phyloP scores from a whole-genome alignment of 345 rosid genomes.

The Populus pruinosa region DNA sequence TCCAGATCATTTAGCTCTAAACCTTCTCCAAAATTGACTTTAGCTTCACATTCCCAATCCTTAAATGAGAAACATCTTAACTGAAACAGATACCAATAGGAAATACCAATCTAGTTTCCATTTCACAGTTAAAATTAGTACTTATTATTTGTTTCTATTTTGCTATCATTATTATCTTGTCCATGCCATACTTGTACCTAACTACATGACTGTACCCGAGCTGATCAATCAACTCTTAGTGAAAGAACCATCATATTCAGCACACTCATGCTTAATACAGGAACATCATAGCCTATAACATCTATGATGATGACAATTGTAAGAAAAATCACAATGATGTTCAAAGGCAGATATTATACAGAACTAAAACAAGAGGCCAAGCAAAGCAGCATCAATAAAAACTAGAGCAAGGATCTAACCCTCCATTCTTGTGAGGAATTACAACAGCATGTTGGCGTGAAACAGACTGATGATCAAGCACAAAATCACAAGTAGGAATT shows the following conservation, averaged over 20 bases:
- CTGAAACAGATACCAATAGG: background rate
- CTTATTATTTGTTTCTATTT: background rate
- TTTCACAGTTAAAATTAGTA: background rate
- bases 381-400: background rate
- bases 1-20: background rate
- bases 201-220: background rate
- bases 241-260: background rate
- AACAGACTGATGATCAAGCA: conserved; percentile 80
- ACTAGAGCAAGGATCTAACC: conserved; percentile 31
- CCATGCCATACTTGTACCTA: background rate
- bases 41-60: background rate
- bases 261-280: background rate
- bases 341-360: background rate
- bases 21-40: background rate
- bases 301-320: background rate
- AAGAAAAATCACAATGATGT: background rate
- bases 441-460: conserved; percentile 95
- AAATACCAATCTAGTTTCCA: background rate
- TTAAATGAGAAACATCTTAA: background rate
- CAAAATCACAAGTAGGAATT: conserved; percentile 75
- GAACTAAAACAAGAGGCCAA: background rate
- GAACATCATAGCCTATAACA: background rate
- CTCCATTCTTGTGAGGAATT: conserved; percentile 73
- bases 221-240: background rate
- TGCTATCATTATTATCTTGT: background rate